Evolutionary conservation across 2,329 filamentous ascomycete genomes (phyloP).

Genomic region (Tolypocladium sp.): DNA sequence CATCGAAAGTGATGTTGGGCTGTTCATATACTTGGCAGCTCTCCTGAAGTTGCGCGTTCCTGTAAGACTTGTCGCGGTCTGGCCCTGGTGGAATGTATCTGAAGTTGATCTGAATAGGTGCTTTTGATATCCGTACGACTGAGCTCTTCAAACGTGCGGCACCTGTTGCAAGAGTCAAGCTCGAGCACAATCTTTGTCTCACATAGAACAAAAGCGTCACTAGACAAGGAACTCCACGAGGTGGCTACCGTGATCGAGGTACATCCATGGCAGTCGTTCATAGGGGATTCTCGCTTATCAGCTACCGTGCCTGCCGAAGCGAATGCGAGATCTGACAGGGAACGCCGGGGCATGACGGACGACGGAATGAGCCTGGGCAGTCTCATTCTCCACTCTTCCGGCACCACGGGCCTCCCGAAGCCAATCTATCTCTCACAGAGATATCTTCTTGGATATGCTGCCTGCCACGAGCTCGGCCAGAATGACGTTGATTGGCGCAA

Average conservation of each 20-base stretch:
- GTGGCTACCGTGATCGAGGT: too few species aligned
- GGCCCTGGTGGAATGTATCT: too few species aligned
- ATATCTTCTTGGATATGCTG: conserved; percentile 16
- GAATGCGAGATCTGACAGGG: too few species aligned
- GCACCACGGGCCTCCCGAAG: conserved; percentile 23
- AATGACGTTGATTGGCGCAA: conserved; percentile 11
- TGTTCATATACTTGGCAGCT: conserved; percentile 12
- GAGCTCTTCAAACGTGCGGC: conserved; percentile 6
- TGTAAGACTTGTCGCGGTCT: background rate
- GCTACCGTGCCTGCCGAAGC: too few species aligned
- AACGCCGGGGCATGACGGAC: too few species aligned
- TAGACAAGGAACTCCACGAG: too few species aligned
- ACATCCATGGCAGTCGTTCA: background rate
- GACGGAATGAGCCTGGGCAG: conserved; percentile 7
- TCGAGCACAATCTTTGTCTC: conserved; percentile 6
- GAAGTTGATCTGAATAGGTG: conserved; percentile 1
- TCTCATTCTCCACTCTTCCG: conserved; percentile 22
- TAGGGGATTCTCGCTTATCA: background rate
- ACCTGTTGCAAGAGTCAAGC: conserved; percentile 8
- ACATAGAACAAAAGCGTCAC: conserved; percentile 1
- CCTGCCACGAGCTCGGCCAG: conserved; percentile 14
- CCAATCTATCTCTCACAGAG: conserved; percentile 19
- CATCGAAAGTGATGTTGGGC: conserved; percentile 14
- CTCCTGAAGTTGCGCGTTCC: conserved; percentile 10
- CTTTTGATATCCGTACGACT: conserved; percentile 14